These are phyloP conservation scores for Diplotaxis tenuifolia DNA, from an alignment of 345 rosid species.

Conservation along the genomic window DNA sequence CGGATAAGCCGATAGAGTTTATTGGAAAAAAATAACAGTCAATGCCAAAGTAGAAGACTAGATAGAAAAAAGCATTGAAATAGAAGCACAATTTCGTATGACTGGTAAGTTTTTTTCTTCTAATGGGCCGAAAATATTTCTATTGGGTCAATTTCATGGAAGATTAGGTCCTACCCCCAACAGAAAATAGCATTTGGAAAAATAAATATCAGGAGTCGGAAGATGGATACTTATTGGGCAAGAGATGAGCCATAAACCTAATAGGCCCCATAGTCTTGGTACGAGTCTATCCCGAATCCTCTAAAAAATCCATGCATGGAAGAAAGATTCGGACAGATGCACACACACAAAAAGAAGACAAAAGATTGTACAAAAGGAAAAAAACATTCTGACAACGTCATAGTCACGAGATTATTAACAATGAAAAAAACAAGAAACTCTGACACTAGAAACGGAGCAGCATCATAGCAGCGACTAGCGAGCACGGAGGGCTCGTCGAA, in stretches of 20 bases:
- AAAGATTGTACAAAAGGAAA: neutral
- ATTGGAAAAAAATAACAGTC: too few species aligned
- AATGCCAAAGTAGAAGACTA: too few species aligned
- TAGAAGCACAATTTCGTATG: too few species aligned
- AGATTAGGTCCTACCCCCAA: neutral
- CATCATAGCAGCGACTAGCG: too few species aligned
- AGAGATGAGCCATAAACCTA: neutral
- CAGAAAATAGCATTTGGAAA: neutral
- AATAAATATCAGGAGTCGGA: neutral
- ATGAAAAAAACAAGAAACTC: neutral
- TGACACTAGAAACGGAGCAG: neutral
- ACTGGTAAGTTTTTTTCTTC: neutral
- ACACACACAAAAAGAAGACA: neutral
- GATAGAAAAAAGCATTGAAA: too few species aligned
- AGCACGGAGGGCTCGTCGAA: too few species aligned
- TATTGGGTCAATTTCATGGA: neutral
- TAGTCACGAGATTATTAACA: neutral
- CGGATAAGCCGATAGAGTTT: too few species aligned
- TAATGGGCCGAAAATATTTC: neutral
- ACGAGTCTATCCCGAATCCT: neutral
- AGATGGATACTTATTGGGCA: neutral
- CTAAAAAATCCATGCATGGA: neutral
- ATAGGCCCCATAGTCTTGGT: conserved; percentile 9
- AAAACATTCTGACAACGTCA: neutral
- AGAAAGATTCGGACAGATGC: neutral